Percentiles rank a stretch among this genome's conserved stretches.
These are phyloP conservation scores for Cyclotella kingstonii DNA, from an alignment of 108 stramenopile species.

Conservation along the genomic window DNA sequence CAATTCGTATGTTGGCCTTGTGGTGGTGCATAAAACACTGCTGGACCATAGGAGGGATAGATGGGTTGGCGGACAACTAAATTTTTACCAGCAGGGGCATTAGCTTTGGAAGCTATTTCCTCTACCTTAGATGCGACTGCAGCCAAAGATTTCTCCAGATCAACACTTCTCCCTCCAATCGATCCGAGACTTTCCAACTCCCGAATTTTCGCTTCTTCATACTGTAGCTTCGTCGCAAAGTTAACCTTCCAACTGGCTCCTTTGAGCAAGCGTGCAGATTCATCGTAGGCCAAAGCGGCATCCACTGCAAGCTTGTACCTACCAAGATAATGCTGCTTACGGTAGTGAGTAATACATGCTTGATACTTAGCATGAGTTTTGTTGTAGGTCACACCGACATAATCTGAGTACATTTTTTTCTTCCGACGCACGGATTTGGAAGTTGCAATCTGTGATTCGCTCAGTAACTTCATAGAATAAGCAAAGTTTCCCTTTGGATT, in stretches of 20 bases:
- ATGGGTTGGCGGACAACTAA: slow-evolving; percentile 4
- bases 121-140: slow-evolving; percentile 33
- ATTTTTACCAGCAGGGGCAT: slow-evolving; percentile 1
- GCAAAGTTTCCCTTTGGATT: neutral
- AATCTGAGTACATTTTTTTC: slow-evolving; percentile 56
- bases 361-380: slow-evolving; percentile 59
- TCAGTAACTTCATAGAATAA: too few relatives aligned
- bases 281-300: slow-evolving; percentile 50
- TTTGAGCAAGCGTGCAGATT: slow-evolving; percentile 47
- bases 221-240: slow-evolving; percentile 33
- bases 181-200: slow-evolving; percentile 23
- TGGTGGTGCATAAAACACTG: too few relatives aligned
- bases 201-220: slow-evolving; percentile 30
- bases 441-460: slow-evolving; percentile 5
- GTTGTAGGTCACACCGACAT: slow-evolving; percentile 56
- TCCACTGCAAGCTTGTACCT: slow-evolving; percentile 49
- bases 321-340: slow-evolving; percentile 51
- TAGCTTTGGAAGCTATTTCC: slow-evolving; percentile 26
- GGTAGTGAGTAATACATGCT: slow-evolving; percentile 51
- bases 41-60: neutral
- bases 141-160: slow-evolving; percentile 17
- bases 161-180: slow-evolving; percentile 6
- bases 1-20: too few relatives aligned
- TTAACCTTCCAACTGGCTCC: slow-evolving; percentile 49
- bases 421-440: slow-evolving; percentile 15